phyloP scores from a whole-genome alignment of 257 asterid species.

The Avicennia marina region DNA sequence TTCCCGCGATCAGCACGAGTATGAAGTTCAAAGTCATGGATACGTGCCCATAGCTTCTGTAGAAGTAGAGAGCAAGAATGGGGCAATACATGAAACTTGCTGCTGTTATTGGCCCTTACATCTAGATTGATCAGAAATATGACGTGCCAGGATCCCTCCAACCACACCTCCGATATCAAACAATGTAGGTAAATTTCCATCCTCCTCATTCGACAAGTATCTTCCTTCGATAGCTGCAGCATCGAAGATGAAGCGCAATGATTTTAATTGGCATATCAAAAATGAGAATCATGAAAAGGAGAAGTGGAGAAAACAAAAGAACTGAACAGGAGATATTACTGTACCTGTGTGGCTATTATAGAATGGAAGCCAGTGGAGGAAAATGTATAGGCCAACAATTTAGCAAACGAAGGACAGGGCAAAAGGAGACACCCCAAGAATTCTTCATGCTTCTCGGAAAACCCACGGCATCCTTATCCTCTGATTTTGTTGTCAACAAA shows the following conservation, averaged over 20 bases:
- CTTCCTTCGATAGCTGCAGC: constrained; percentile 77
- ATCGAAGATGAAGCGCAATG: constrained; percentile 10
- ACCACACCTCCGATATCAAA: constrained; percentile 94
- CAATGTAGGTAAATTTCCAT: constrained; percentile 82
- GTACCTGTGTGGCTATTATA: constrained; percentile 94
- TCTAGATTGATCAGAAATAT: constrained; percentile 75
- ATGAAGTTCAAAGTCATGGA: constrained; percentile 75
- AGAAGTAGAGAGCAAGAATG: constrained; percentile 83
- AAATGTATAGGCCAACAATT: constrained; percentile 88
- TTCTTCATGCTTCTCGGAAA: constrained; percentile 83
- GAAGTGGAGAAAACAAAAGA: neutral
- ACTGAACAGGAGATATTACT: neutral
- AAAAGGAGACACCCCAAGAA: constrained; percentile 91
- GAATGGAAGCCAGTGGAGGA: constrained; percentile 94
- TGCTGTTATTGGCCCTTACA: constrained; percentile 94
- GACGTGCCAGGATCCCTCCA: constrained; percentile 92
- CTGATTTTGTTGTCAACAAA: constrained; percentile 33
- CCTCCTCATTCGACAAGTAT: constrained; percentile 69
- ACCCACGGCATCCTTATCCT: constrained; percentile 58
- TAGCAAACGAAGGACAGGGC: constrained; percentile 89
- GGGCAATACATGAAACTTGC: constrained; percentile 98
- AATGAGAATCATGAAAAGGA: neutral
- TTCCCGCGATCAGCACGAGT: constrained; percentile 77
- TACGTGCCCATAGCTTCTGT: constrained; percentile 72
- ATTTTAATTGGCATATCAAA: constrained; percentile 1